Percentiles rank a stretch among this genome's conserved stretches.
Conservation (phyloP, 2,329 filamentous ascomycete species). For the Phialemoniopsis sp. region DNA sequence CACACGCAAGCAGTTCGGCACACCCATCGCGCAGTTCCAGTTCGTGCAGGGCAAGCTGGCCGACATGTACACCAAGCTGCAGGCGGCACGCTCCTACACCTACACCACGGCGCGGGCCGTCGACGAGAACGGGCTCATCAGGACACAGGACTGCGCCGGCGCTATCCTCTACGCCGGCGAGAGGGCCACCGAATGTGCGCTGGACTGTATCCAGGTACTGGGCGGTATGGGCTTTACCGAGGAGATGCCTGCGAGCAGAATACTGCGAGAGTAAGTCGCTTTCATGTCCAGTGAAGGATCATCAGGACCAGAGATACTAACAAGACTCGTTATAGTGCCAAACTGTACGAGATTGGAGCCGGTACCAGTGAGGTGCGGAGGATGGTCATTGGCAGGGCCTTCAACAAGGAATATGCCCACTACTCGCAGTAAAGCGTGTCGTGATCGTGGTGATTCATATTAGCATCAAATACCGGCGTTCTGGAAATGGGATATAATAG, state of each 20-base stretch:
- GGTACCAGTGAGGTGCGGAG: conserved; percentile 91
- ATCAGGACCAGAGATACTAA: too few relatives aligned
- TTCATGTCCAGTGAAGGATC: not conserved
- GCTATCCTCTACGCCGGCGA: conserved; percentile 93
- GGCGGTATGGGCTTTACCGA: conserved; percentile 96
- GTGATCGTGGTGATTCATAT: too few relatives aligned
- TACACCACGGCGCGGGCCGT: conserved; percentile 76
- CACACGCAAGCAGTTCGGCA: conserved; percentile 81
- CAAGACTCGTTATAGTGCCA: conserved; percentile 41
- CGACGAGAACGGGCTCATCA: conserved; percentile 69
- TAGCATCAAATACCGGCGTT: too few relatives aligned
- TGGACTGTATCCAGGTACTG: conserved; percentile 88
- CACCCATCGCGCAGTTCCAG: conserved; percentile 86
- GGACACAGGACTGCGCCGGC: conserved; percentile 89
- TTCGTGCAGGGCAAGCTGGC: conserved; percentile 89
- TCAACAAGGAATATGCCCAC: conserved; percentile 75
- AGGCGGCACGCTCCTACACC: conserved; percentile 81
- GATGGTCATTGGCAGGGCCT: conserved; percentile 90
- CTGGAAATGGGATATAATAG: too few relatives aligned
- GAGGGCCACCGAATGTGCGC: conserved; percentile 77
- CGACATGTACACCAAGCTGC: conserved; percentile 95
- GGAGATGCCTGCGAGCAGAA: conserved; percentile 84
- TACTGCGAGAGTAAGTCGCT: conserved; percentile 62
- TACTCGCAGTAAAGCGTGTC: not conserved
- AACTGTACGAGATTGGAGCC: conserved; percentile 93